phyloP scores from a whole-genome alignment of 1,284 basidiomycete species.

The Anthracocystis setariae region DNA sequence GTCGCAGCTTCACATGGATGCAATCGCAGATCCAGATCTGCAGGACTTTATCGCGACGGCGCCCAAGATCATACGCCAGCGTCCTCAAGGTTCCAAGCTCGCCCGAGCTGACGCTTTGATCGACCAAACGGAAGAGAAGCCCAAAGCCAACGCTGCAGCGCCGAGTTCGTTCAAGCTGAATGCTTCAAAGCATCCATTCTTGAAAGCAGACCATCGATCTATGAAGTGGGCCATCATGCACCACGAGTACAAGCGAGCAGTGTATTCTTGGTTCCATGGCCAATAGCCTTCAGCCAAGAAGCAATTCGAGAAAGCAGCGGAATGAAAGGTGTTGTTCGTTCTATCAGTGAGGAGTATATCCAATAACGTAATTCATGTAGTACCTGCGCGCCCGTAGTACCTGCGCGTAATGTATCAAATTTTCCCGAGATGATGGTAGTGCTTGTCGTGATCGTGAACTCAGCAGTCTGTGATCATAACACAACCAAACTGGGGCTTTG shows the following conservation, averaged over 20 bases:
- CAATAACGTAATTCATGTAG: too few species aligned
- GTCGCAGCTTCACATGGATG: slow-evolving; percentile 13
- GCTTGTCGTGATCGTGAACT: too few species aligned
- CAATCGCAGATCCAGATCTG: slow-evolving; percentile 25
- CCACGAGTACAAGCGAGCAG: slow-evolving; percentile 40
- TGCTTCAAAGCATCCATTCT: slow-evolving; percentile 23
- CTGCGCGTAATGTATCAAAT: too few species aligned
- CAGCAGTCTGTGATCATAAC: too few species aligned
- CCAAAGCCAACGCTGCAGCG: background rate
- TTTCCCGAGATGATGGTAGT: too few species aligned
- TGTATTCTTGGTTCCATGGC: slow-evolving; percentile 24
- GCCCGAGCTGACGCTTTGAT: background rate
- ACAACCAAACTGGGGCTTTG: too few species aligned
- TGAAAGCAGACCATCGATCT: slow-evolving; percentile 34
- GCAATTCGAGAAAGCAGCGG: too few species aligned
- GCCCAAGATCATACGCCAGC: slow-evolving; percentile 36
- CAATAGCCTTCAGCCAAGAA: too few species aligned
- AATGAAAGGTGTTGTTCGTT: too few species aligned
- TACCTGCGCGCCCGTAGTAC: too few species aligned
- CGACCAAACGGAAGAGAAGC: background rate
- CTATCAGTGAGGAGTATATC: too few species aligned
- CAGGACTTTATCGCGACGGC: slow-evolving; percentile 25
- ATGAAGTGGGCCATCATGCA: slow-evolving; percentile 55
- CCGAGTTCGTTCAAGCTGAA: slow-evolving; percentile 26
- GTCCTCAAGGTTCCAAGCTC: slow-evolving; percentile 26